Percentiles rank a stretch among this genome's conserved stretches.
phyloP scores from a whole-genome alignment of 1,139 yeast species.

The Geotrichum histeridarum region DNA sequence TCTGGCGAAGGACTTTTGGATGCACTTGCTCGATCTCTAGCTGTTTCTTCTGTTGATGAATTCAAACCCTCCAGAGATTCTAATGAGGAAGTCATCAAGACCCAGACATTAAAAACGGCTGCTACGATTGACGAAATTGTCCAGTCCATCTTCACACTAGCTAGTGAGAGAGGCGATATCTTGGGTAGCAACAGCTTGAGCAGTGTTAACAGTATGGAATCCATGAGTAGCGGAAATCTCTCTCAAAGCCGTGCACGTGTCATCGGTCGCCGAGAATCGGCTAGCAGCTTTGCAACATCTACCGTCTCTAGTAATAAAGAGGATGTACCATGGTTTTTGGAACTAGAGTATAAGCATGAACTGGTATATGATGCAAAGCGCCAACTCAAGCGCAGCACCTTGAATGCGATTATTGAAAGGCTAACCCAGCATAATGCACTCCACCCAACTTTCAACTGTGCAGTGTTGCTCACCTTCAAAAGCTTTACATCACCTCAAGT shows the following conservation, averaged over 20 bases:
- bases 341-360: slow-evolving; percentile 70
- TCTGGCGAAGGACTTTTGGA: slow-evolving; percentile 47
- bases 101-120: slow-evolving; percentile 14
- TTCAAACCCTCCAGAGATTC: not conserved
- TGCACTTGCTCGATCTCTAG: slow-evolving; percentile 26
- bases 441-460: slow-evolving; percentile 64
- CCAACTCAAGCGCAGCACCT: slow-evolving; percentile 78
- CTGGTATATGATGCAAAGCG: slow-evolving; percentile 71
- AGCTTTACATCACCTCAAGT: slow-evolving; percentile 69
- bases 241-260: slow-evolving; percentile 8
- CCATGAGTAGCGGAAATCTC: not conserved
- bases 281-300: slow-evolving; percentile 16
- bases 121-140: slow-evolving; percentile 18
- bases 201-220: not conserved
- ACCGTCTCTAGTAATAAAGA: slow-evolving; percentile 21
- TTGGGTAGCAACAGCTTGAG: not conserved
- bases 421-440: slow-evolving; percentile 71
- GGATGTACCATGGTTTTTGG: slow-evolving; percentile 67
- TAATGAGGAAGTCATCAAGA: slow-evolving; percentile 16
- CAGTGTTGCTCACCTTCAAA: slow-evolving; percentile 69
- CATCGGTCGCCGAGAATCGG: slow-evolving; percentile 4
- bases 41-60: slow-evolving; percentile 8
- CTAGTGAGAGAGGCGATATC: slow-evolving; percentile 12
- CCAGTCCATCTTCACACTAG: slow-evolving; percentile 12
- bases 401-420: slow-evolving; percentile 73